Conservation (phyloP, 441 rosid genomes). For the Euphorbia schlechtendalii region DNA sequence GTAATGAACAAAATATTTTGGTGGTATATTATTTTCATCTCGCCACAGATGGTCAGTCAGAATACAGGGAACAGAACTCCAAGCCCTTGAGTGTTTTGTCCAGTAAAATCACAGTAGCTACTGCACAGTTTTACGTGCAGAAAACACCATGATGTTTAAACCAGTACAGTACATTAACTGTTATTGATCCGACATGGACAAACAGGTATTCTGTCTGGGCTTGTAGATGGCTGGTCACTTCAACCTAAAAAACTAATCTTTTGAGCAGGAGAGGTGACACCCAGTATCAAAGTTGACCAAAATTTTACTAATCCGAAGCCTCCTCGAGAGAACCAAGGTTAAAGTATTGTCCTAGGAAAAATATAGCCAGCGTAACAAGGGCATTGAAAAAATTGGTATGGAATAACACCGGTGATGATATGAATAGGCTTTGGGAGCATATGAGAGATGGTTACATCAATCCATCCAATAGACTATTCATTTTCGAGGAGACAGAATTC, state of each 20-base stretch:
- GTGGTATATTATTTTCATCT: no score
- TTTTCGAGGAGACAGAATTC: background rate
- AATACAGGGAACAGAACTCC: no score
- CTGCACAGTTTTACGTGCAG: background rate
- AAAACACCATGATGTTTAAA: background rate
- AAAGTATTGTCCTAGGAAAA: background rate
- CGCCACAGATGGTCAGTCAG: background rate
- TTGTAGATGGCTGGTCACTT: background rate
- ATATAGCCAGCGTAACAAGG: background rate
- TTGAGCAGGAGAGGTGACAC: background rate
- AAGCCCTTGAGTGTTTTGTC: no score
- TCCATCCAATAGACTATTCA: background rate
- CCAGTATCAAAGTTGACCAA: background rate
- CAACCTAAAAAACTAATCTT: background rate
- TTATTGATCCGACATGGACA: background rate
- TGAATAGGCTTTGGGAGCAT: background rate
- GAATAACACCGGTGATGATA: background rate
- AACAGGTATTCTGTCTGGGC: background rate
- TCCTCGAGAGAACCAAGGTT: background rate
- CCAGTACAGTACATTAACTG: background rate
- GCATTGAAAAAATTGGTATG: background rate
- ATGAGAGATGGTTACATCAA: background rate
- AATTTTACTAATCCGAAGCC: background rate
- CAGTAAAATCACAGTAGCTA: no score
- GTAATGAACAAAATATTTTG: background rate